Evolutionary conservation across 305 asterid genomes (phyloP), one percentile per base, ranked within the genome.

Genomic region (Fraxinus dipetala): DNA sequence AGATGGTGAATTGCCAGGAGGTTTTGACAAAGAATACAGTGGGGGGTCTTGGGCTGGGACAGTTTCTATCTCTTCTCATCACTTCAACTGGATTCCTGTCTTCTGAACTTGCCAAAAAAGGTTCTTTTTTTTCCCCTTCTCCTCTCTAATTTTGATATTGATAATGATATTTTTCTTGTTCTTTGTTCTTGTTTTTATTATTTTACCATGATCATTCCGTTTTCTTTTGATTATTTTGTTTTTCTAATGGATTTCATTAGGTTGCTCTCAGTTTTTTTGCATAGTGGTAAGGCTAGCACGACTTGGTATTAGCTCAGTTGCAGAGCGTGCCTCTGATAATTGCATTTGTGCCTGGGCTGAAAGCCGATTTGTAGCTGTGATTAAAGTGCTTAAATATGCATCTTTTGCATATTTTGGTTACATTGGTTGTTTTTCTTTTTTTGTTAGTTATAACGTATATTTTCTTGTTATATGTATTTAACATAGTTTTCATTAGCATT

Each of bases 51-150:
- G 90, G 83, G 43, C 86, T 95, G 84, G 99, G 99, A 2, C 99
- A 95, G 81, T 30, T 92, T 75, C 93, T 95, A 24, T 95, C 99
- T 36, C 97, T 95, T 83, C 73, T 95, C 13, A 82, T 95, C 61
- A 93, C 99, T 81, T 92, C 99, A 8, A 95, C 99, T 38, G 99
- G 99, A 26, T 93, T 95, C 87, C 82, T 96, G 56, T 95, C 99
- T 43, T 95, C 99, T 13, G 99, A 93, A 82, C 97, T 95, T 43
- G 92, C 98, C 40, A 91, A 90, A 77, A 88, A 56, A 92, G 98
- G 98, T 93, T 51, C 38, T 16, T 35, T 9, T 24, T 1, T 45
- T 76, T 1, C 34, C 13, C 4, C 61, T 48, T 48, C 26, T 11
- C 70, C 5, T 24, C 34, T 65, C 83, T 43, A 6, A 40, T 75